phyloP scores from a whole-genome alignment of 306 rosid genomes.

The Trifolium dubium region DNA sequence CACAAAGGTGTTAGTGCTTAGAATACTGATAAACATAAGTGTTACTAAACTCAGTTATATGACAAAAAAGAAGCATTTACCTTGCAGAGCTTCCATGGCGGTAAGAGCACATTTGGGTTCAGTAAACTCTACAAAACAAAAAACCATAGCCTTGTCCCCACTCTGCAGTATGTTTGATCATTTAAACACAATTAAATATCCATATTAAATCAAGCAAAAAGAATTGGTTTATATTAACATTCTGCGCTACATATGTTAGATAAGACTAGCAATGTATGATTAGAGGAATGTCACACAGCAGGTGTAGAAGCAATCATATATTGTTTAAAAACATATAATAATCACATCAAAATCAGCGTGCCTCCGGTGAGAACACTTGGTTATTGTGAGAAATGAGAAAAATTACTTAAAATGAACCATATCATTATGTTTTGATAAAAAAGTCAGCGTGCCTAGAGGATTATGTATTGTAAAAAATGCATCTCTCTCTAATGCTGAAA shows the following conservation, averaged over 20 bases:
- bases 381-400: too few relatives aligned
- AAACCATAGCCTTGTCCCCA: conserved; percentile 72
- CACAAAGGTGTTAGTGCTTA: not conserved
- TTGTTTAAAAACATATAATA: conserved; percentile 21
- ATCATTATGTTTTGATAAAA: too few relatives aligned
- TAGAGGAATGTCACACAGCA: conserved; percentile 14
- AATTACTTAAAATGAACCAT: too few relatives aligned
- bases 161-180: conserved; percentile 53
- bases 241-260: not conserved
- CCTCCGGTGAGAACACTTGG: too few relatives aligned
- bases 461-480: too few relatives aligned
- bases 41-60: conserved; percentile 23
- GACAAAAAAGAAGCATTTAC: conserved; percentile 15
- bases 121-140: conserved; percentile 80
- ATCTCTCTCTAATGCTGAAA: too few relatives aligned
- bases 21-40: not conserved
- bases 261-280: not conserved
- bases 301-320: conserved; percentile 20
- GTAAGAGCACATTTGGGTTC: conserved; percentile 67
- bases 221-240: not conserved
- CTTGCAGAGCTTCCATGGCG: conserved; percentile 80
- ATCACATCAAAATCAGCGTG: not conserved
- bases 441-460: too few relatives aligned
- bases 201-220: conserved; percentile 31
- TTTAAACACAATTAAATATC: conserved; percentile 33